Conservation (phyloP, 139 green algal species). For the Parachlorella kessleri region DNA sequence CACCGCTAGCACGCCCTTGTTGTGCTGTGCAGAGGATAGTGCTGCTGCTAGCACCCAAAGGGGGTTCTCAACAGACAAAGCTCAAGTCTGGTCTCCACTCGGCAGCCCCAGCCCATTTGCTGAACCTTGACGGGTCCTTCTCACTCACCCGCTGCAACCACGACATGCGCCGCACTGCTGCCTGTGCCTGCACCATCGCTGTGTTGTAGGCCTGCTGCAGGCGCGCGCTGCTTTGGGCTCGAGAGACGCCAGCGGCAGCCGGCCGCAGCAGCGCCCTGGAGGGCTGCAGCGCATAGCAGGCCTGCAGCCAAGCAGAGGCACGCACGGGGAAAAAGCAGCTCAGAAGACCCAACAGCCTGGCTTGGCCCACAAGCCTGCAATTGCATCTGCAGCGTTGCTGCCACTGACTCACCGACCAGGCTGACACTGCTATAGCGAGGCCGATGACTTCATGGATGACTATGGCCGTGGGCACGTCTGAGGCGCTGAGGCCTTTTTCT, state of each 20-base stretch:
- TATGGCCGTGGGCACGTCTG: slow-evolving; percentile 40
- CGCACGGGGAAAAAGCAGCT: not conserved
- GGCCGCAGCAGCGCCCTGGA: slow-evolving; percentile 7
- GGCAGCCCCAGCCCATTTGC: not conserved
- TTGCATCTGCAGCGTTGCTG: no score
- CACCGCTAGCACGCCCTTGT: not conserved
- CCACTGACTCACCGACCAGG: slow-evolving; percentile 23
- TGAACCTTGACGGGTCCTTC: not conserved
- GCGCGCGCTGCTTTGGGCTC: not conserved
- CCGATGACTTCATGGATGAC: slow-evolving; percentile 40
- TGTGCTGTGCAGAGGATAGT: not conserved
- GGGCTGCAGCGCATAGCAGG: slow-evolving; percentile 38
- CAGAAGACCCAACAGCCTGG: not conserved
- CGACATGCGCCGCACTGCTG: slow-evolving; percentile 64
- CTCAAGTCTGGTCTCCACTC: not conserved
- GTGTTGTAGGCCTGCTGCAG: slow-evolving; percentile 21
- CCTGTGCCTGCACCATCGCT: slow-evolving; percentile 60
- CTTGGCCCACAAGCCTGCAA: not conserved
- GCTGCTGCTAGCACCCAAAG: not conserved
- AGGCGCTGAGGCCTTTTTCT: slow-evolving; percentile 26
- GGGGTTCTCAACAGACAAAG: not conserved
- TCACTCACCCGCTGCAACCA: slow-evolving; percentile 26
- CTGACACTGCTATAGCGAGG: slow-evolving; percentile 15
- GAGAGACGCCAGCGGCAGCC: not conserved
- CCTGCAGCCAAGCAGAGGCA: slow-evolving; percentile 5